Evolutionary conservation across 225 moss, liverwort and hornwort genomes (phyloP).

Genomic region (Physcomitrellopsis africana): DNA sequence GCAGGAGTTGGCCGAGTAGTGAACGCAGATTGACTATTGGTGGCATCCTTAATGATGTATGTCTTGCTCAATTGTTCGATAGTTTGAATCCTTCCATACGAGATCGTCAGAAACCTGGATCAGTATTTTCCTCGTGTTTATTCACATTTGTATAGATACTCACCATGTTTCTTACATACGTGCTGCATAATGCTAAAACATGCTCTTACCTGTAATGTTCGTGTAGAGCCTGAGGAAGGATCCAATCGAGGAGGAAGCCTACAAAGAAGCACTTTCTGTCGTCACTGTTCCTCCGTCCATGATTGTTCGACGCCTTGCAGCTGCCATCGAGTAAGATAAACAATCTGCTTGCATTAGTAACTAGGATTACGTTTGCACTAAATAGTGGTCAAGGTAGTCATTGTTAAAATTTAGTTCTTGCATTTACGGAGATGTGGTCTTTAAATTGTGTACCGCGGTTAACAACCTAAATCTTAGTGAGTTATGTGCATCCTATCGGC

Average conservation of each 20-base stretch:
- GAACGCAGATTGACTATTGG: constrained; percentile 56
- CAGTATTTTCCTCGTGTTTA: background rate
- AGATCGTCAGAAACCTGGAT: constrained; percentile 1
- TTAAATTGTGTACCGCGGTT: background rate
- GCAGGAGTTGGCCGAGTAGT: constrained; percentile 50
- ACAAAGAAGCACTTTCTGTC: constrained; percentile 86
- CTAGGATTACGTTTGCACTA: background rate
- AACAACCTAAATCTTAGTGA: background rate
- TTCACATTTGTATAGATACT: background rate
- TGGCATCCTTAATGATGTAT: constrained; percentile 67
- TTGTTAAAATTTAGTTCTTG: background rate
- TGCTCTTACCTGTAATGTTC: constrained; percentile 11
- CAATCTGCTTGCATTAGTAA: background rate
- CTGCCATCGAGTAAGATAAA: constrained; percentile 73
- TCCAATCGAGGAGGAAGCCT: constrained; percentile 87
- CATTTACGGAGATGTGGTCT: constrained; percentile 8
- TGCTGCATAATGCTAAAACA: too few species aligned
- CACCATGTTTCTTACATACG: too few species aligned
- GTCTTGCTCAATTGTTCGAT: constrained; percentile 5
- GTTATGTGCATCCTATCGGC: background rate
- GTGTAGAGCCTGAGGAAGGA: constrained; percentile 86
- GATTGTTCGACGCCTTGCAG: constrained; percentile 80
- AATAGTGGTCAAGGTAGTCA: background rate
- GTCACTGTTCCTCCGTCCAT: constrained; percentile 84
- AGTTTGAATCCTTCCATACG: background rate